Evolutionary conservation across 2,329 filamentous ascomycete genomes (phyloP), one percentile per base, ranked within the genome.

Genomic region (Pseudocercospora fuligena): DNA sequence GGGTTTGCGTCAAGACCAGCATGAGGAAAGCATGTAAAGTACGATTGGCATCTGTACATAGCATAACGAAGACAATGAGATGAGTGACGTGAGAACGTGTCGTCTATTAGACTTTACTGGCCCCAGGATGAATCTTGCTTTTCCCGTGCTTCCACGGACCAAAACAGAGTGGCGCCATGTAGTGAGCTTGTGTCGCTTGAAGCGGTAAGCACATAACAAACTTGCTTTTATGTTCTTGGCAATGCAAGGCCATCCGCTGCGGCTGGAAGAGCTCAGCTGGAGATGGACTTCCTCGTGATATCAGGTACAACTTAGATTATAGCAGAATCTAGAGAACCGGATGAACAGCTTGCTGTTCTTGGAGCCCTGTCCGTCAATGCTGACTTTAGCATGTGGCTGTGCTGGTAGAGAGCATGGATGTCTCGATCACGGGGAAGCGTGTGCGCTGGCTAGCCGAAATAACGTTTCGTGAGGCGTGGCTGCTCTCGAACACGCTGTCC

Each of bases 401-500:
- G 23, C 46, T 19, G n/a, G 7, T 14, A 25, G 23, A 16, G 25
- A 16, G 11, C 21, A 54, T 54, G 19, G 23, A 54, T 54, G 49
- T 25, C 25, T 54, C 25, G 49, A 16, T 54, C 49, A 54, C 49
- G 49, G 49, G 49, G 23, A 54, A 23, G 51, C 25, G 51, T 31
- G 25, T n/a, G 51, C 25, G 25, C 51, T 51, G 47, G 51, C 6
- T n/a, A 29, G 25, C 51, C 9, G 23, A 29, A 54, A 54, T 54
- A 54, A 16, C 51, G 51, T 33, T 56, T 33, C 8, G 51, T 27
- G 21, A 31, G 51, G 51, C 51, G 51, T 56, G 51, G 51, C 51
- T 56, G 51, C 51, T 33, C 27, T 56, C 51, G 27, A 56, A 56
- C 51, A 56, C 51, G 51, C 25, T 56, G 51, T 56, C 49, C 49